Evolutionary conservation across 345 rosid species (phyloP).

Genomic region (Theobroma cacao): DNA sequence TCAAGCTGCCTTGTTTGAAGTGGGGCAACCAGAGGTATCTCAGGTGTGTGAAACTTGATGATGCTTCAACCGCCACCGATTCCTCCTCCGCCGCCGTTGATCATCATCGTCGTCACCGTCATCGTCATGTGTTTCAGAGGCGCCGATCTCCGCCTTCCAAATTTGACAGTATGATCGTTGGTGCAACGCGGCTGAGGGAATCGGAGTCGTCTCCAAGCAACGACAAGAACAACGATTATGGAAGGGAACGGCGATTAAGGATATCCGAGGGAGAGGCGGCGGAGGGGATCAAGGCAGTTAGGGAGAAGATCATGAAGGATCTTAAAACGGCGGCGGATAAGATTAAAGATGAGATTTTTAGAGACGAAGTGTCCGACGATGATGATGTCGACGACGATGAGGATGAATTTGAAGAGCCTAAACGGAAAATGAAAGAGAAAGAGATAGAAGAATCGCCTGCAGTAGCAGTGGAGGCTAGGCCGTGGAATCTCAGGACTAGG

Average conservation of each 20-base stretch:
- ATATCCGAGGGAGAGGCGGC: constrained; percentile 31
- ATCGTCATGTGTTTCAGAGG: constrained; percentile 7
- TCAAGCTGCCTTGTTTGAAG: constrained; percentile 45
- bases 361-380: constrained; percentile 28
- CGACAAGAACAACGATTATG: background rate
- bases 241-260: constrained; percentile 18
- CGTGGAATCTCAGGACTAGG: constrained; percentile 85
- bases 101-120: constrained; percentile 20
- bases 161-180: constrained; percentile 13
- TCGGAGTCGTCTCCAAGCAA: constrained; percentile 7
- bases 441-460: constrained; percentile 29
- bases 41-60: constrained; percentile 39
- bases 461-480: constrained; percentile 35
- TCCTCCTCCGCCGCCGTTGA: constrained; percentile 23
- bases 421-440: background rate
- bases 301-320: constrained; percentile 55
- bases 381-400: constrained; percentile 18
- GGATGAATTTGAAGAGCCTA: constrained; percentile 14
- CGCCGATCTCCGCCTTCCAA: constrained; percentile 35
- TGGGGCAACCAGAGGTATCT: constrained; percentile 51
- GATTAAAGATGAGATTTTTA: constrained; percentile 42
- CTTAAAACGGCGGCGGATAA: constrained; percentile 48
- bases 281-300: constrained; percentile 59
- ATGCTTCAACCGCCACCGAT: constrained; percentile 13
- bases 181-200: constrained; percentile 14